These are phyloP conservation scores for Ogataea ganodermae DNA, from an alignment of 805 yeast genomes.

Conservation along the genomic window DNA sequence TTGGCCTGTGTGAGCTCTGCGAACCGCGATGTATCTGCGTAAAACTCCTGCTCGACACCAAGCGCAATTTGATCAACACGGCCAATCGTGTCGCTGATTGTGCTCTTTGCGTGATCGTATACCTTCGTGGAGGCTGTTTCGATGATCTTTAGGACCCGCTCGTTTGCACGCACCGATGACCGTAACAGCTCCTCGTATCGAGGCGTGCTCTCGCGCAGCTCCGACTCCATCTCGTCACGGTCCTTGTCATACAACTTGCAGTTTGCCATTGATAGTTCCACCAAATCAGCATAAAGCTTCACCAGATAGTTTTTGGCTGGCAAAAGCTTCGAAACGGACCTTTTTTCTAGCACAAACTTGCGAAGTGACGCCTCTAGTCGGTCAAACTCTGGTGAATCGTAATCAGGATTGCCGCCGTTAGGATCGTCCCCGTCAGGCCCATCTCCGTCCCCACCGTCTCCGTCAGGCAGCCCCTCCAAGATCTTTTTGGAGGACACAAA, in stretches of 20 bases:
- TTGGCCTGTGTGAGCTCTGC: constrained; percentile 68
- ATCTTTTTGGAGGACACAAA: constrained; percentile 73
- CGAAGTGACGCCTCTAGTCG: constrained; percentile 81
- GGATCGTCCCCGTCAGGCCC: constrained; percentile 35
- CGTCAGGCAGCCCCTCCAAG: constrained; percentile 38
- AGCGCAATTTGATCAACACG: constrained; percentile 35
- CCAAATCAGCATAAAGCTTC: constrained; percentile 69
- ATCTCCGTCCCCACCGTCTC: background rate
- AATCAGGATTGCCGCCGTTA: constrained; percentile 35
- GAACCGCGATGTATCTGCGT: constrained; percentile 65
- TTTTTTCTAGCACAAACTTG: constrained; percentile 82
- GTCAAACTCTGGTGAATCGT: constrained; percentile 68
- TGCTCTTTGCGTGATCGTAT: constrained; percentile 60
- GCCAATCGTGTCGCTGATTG: constrained; percentile 53
- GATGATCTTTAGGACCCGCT: constrained; percentile 58
- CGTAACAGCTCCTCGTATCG: constrained; percentile 54
- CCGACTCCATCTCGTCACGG: constrained; percentile 44
- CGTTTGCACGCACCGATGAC: constrained; percentile 56
- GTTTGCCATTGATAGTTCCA: constrained; percentile 62
- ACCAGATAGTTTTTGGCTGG: constrained; percentile 89
- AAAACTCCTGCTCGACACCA: constrained; percentile 57
- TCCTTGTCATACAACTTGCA: constrained; percentile 53
- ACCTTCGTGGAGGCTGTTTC: constrained; percentile 60
- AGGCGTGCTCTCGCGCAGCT: constrained; percentile 63
- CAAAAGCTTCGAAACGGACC: constrained; percentile 82